Evolutionary conservation across 2,329 filamentous ascomycete genomes (phyloP), one percentile per base, ranked within the genome.

Genomic region (Ceratocystis diversiconidia): DNA sequence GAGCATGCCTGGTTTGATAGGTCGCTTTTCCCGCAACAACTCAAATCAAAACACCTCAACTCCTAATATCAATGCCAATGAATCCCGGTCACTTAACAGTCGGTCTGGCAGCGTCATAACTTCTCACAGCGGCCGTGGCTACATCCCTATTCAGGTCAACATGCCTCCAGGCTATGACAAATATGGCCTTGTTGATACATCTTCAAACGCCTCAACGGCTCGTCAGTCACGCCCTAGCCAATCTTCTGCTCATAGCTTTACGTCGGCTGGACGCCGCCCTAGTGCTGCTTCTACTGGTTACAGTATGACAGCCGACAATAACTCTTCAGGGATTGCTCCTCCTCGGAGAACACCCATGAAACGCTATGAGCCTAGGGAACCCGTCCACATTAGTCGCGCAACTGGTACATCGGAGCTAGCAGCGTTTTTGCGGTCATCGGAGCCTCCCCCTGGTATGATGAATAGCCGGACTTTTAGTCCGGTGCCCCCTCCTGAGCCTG

Each of bases 391-490:
- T 2, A 73, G 73, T 5, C 75, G 74, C n/a, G 73, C 73, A 55
- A 88, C 75, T n/a, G 74, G 76, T 59, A 90, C 86, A 1, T 80
- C 82, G 19, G 88, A 90, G 62, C 75, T 92, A 57, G 88, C 89
- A 0, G 83, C 85, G 63, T 92, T 92, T 73, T 75, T 94, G 41
- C 82, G 81, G 64, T 84, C 84, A 70, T 88, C 86, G 15, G 85
- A 80, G 43, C 87, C 88, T 2, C 85, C 86, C 41, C 7, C 66
- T 5, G 32, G 52, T 12, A 65, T 63, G 50, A 63, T 63, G 63
- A 50, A 30, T 5, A 57, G 19, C 19, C 17, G 48, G 8, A 19
- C 55, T 19, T 57, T 50, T 44, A 50, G 19, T 2, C 22, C 65
- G 12, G 15, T 25, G 17, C 12, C 30, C 7, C 36, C 43, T 22